Conservation (phyloP, 2,329 filamentous ascomycete genomes). For the Hypoxylon sp. region DNA sequence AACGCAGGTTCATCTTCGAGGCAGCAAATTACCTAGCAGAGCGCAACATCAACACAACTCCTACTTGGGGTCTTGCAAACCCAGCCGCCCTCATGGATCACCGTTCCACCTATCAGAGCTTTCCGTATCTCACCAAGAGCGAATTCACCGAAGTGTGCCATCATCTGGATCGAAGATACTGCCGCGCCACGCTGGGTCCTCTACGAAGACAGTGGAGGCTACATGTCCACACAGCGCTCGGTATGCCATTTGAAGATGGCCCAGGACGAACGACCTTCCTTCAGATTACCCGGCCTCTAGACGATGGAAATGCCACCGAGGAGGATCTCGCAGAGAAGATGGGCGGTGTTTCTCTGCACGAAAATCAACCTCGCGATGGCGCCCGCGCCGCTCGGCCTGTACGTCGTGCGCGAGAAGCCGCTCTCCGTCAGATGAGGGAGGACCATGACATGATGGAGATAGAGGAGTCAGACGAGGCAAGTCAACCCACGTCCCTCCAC, state of each 20-base stretch:
- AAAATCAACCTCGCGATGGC: conserved; percentile 30
- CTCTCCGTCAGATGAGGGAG: conserved; percentile 33
- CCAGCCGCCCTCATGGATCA: too few relatives aligned
- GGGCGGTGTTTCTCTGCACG: conserved; percentile 54
- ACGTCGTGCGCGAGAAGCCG: background rate
- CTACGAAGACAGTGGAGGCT: conserved; percentile 64
- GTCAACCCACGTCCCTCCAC: conserved; percentile 6
- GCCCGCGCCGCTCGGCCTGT: background rate
- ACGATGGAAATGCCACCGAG: conserved; percentile 51
- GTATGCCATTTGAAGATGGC: conserved; percentile 52
- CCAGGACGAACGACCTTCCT: conserved; percentile 60
- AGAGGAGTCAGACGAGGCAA: conserved; percentile 62
- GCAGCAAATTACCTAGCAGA: too few relatives aligned
- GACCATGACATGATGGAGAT: conserved; percentile 59
- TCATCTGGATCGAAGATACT: conserved; percentile 65
- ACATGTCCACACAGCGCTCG: conserved; percentile 59
- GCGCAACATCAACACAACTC: too few relatives aligned
- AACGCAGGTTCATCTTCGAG: too few relatives aligned
- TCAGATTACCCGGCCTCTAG: conserved; percentile 64
- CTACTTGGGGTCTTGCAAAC: too few relatives aligned
- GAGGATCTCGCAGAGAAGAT: conserved; percentile 57
- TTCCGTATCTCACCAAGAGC: conserved; percentile 66
- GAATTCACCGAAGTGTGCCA: conserved; percentile 74
- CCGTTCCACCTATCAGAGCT: conserved; percentile 56
- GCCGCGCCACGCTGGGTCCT: conserved; percentile 64